Conservation (phyloP, 768 basidiomycete genomes). For the Tubosaeta brunneosetosa region DNA sequence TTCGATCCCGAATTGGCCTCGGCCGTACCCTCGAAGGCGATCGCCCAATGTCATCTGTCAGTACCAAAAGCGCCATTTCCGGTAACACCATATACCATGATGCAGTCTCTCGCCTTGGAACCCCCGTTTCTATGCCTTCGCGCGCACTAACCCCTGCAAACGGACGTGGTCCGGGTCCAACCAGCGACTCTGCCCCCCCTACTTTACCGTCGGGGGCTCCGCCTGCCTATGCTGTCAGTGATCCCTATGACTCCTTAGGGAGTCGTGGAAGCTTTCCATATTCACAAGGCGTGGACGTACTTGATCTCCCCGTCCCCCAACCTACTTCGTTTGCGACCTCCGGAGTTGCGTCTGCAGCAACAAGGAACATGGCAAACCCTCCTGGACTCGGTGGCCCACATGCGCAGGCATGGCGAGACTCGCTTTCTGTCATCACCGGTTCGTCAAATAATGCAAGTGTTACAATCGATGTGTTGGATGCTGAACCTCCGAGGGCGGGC, state of each 20-base stretch:
- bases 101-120: constrained; percentile 44
- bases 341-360: constrained; percentile 28
- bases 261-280: constrained; percentile 23
- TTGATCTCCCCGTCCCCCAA: constrained; percentile 56
- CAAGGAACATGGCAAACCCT: constrained; percentile 23
- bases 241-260: constrained; percentile 28
- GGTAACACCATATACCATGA: constrained; percentile 62
- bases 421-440: constrained; percentile 30
- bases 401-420: constrained; percentile 33
- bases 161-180: constrained; percentile 14
- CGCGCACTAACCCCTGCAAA: constrained; percentile 46
- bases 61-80: constrained; percentile 47
- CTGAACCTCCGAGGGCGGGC: constrained; percentile 59
- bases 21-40: constrained; percentile 37
- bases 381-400: constrained; percentile 36
- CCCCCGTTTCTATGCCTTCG: constrained; percentile 39
- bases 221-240: constrained; percentile 28
- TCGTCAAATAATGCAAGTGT: constrained; percentile 31
- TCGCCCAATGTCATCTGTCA: constrained; percentile 57
- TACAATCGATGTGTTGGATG: constrained; percentile 60
- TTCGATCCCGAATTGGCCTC: constrained; percentile 30
- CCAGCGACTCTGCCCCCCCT: constrained; percentile 7
- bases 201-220: constrained; percentile 24
- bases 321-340: constrained; percentile 48
- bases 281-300: constrained; percentile 38